Percentiles rank a stretch among this genome's conserved stretches.
These are phyloP conservation scores for Metarhizium guizhouense DNA, from an alignment of 2,329 filamentous ascomycete species.

Conservation along the genomic window DNA sequence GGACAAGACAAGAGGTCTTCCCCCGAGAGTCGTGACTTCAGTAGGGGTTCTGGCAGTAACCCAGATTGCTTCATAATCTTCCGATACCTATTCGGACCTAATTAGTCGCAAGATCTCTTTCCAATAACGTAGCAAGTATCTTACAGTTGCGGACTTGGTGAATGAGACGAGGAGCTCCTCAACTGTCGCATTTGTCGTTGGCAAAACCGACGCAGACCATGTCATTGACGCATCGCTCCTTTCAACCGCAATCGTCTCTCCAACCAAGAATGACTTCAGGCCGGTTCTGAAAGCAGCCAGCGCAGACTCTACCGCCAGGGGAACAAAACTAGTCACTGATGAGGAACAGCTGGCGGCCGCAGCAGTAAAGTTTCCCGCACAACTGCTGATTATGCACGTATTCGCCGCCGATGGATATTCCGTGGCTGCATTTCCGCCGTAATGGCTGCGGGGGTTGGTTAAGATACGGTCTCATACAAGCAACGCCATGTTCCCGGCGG, in stretches of 20 bases:
- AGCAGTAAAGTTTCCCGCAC: conserved; percentile 17
- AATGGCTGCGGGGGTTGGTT: background rate
- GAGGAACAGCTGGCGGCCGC: conserved; percentile 15
- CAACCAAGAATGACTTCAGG: conserved; percentile 9
- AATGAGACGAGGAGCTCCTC: conserved; percentile 3
- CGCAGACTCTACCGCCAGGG: conserved; percentile 11
- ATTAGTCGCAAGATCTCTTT: too few relatives aligned
- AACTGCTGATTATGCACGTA: conserved; percentile 14
- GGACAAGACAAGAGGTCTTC: conserved; percentile 12
- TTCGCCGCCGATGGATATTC: conserved; percentile 12
- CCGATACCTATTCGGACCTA: background rate
- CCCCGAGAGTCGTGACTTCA: conserved; percentile 15
- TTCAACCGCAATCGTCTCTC: background rate
- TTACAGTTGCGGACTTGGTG: conserved; percentile 1
- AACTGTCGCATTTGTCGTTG: conserved; percentile 4
- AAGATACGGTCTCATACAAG: background rate
- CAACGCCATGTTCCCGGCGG: background rate
- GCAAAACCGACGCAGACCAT: conserved; percentile 12
- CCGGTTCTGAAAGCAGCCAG: conserved; percentile 13
- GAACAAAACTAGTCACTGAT: conserved; percentile 15
- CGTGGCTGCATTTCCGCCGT: conserved; percentile 5
- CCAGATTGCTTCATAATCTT: conserved; percentile 8
- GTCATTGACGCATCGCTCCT: conserved; percentile 6
- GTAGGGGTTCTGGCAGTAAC: conserved; percentile 15
- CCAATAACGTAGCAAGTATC: background rate